Evolutionary conservation across 352 stramenopile genomes (phyloP).

Genomic region (Pythium oligandrum): DNA sequence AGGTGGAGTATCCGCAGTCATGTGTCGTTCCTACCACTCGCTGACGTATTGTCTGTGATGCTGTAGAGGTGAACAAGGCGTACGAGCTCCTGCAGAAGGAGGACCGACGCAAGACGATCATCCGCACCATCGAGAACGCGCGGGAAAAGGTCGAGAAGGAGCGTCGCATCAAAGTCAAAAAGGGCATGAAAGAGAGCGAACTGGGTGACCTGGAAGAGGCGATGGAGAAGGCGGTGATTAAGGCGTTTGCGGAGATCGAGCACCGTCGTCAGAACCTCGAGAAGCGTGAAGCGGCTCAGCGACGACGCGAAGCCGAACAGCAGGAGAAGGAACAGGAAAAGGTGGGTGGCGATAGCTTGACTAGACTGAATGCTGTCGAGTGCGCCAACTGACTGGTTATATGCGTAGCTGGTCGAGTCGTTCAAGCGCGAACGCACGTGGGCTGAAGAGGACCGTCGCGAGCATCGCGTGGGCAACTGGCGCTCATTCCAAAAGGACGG

Average conservation of each 20-base stretch:
- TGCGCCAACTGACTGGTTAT: too few species aligned
- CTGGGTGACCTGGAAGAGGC: conserved; percentile 55
- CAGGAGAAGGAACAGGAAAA: conserved; percentile 72
- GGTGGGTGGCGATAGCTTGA: conserved; percentile 9
- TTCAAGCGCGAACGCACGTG: conserved; percentile 78
- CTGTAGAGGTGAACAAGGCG: conserved; percentile 79
- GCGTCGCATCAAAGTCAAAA: conserved; percentile 68
- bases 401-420: conserved; percentile 3
- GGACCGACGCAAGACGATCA: conserved; percentile 75
- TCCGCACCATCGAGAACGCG: conserved; percentile 76
- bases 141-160: conserved; percentile 70
- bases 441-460: conserved; percentile 69
- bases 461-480: conserved; percentile 79
- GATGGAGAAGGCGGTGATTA: conserved; percentile 73
- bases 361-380: too few species aligned
- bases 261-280: conserved; percentile 73
- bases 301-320: conserved; percentile 63
- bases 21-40: too few species aligned
- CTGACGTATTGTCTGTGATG: too few species aligned
- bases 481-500: conserved; percentile 71
- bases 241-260: conserved; percentile 82
- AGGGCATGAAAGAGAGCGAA: conserved; percentile 69
- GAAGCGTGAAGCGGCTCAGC: conserved; percentile 60
- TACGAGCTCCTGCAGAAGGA: conserved; percentile 83
- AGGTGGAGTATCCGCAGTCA: conserved; percentile 25